A percentile compares a stretch with the other conserved stretches of the same genome.
Evolutionary conservation across 495 filamentous ascomycete genomes (phyloP).

Genomic region (Penicillium goetzii): DNA sequence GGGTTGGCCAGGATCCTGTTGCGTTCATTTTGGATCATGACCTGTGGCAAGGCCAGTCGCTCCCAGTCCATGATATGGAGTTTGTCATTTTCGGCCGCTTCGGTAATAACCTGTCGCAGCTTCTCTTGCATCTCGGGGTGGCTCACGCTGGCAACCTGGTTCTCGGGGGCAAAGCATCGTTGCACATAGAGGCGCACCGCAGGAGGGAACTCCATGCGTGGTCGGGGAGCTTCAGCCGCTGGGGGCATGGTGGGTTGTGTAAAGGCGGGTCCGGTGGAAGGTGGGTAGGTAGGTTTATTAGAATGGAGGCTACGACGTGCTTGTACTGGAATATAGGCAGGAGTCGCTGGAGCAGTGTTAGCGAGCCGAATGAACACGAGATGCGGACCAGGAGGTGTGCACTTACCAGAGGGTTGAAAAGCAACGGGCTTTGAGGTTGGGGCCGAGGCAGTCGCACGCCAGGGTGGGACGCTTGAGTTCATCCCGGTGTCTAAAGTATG

Average conservation of each 20-base stretch:
- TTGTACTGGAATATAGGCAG: conserved; percentile 57
- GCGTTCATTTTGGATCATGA: conserved; percentile 78
- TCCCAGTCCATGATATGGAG: conserved; percentile 82
- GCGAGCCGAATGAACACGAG: background rate
- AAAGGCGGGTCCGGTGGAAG: conserved; percentile 32
- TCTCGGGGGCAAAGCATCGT: conserved; percentile 75
- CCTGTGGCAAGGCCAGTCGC: conserved; percentile 80
- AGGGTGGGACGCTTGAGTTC: conserved; percentile 49
- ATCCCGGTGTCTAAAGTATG: conserved; percentile 32
- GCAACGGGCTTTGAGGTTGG: conserved; percentile 33
- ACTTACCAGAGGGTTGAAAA: conserved; percentile 42
- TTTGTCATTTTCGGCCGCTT: conserved; percentile 69
- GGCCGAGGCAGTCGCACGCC: conserved; percentile 45
- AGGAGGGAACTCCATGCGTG: conserved; percentile 70
- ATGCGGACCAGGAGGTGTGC: background rate
- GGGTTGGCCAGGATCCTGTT: conserved; percentile 46
- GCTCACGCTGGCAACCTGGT: conserved; percentile 65
- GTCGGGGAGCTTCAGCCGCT: conserved; percentile 33
- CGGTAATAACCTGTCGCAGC: conserved; percentile 81
- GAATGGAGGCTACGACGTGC: conserved; percentile 51
- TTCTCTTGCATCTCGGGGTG: conserved; percentile 77
- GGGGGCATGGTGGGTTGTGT: conserved; percentile 18
- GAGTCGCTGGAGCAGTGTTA: conserved; percentile 34
- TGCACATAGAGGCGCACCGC: conserved; percentile 82
- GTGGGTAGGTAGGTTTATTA: conserved; percentile 27